These are phyloP conservation scores for Nelumbo lutea DNA, from an alignment of 164 flowering plant genomes.

Conservation along the genomic window DNA sequence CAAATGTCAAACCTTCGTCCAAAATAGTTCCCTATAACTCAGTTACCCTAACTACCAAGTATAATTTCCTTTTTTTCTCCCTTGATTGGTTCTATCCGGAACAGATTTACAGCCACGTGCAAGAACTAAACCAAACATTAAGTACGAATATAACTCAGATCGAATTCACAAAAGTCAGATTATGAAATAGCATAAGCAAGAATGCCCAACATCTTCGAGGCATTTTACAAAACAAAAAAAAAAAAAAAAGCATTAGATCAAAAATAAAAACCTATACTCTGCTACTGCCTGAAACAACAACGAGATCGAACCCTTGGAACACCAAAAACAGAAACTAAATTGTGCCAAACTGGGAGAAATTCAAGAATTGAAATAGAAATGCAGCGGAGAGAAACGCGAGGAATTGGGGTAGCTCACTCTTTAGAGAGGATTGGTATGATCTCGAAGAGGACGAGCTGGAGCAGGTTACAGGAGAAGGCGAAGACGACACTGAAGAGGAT, in stretches of 20 bases:
- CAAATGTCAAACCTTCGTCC: too few species aligned
- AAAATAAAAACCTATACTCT: too few species aligned
- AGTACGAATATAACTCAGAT: not conserved
- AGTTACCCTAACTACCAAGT: too few species aligned
- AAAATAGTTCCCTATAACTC: too few species aligned
- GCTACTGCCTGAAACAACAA: too few species aligned
- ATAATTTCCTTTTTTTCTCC: too few species aligned
- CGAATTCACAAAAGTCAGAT: not conserved
- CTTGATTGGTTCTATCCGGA: too few species aligned
- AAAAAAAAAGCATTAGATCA: not conserved
- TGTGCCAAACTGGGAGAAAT: not conserved
- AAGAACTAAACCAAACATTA: too few species aligned
- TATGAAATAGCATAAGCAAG: not conserved
- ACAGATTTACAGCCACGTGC: too few species aligned
- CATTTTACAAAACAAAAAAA: not conserved
- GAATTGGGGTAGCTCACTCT: conserved; percentile 36
- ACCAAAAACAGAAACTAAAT: not conserved
- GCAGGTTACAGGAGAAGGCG: conserved; percentile 91
- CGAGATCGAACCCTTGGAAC: not conserved
- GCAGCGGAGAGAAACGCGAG: not conserved
- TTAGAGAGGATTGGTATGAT: conserved; percentile 90
- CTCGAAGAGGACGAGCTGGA: conserved; percentile 94
- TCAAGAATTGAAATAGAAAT: not conserved
- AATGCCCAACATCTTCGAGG: not conserved
- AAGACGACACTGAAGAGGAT: conserved; percentile 95